These are phyloP conservation scores for Mycena belliarum DNA, from an alignment of 768 basidiomycete species.

Conservation along the genomic window DNA sequence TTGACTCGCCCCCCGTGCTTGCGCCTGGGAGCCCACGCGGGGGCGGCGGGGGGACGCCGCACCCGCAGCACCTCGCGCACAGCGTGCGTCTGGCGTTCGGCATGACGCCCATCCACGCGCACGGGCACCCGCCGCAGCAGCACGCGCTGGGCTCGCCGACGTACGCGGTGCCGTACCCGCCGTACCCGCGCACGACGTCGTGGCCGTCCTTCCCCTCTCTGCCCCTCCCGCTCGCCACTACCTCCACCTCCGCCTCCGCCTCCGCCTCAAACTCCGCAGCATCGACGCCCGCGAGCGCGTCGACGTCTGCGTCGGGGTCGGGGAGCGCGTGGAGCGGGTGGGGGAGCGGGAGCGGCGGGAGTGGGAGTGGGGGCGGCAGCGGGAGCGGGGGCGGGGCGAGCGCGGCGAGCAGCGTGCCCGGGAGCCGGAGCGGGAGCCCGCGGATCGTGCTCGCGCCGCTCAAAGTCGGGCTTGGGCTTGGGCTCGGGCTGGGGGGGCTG, in stretches of 20 bases:
- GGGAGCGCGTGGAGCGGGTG: constrained; percentile 4
- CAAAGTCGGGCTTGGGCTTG: constrained; percentile 31
- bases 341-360: not conserved
- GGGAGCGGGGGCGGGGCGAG: not conserved
- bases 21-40: not conserved
- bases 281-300: constrained; percentile 3
- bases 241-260: constrained; percentile 28
- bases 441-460: constrained; percentile 75
- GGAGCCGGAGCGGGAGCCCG: constrained; percentile 43
- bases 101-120: constrained; percentile 78
- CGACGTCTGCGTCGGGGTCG: too few species aligned
- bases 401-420: not conserved
- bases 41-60: constrained; percentile 31
- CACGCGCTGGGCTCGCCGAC: too few species aligned
- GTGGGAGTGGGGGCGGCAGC: constrained; percentile 11
- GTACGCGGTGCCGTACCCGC: constrained; percentile 8
- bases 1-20: constrained; percentile 32
- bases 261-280: not conserved
- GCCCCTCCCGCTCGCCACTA: constrained; percentile 22
- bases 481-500: too few species aligned
- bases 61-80: constrained; percentile 73
- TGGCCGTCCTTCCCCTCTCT: constrained; percentile 27
- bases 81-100: constrained; percentile 87
- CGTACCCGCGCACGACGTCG: constrained; percentile 42
- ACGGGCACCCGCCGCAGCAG: constrained; percentile 24